phyloP scores from a whole-genome alignment of 805 yeast species.

The Starmerella powellii region DNA sequence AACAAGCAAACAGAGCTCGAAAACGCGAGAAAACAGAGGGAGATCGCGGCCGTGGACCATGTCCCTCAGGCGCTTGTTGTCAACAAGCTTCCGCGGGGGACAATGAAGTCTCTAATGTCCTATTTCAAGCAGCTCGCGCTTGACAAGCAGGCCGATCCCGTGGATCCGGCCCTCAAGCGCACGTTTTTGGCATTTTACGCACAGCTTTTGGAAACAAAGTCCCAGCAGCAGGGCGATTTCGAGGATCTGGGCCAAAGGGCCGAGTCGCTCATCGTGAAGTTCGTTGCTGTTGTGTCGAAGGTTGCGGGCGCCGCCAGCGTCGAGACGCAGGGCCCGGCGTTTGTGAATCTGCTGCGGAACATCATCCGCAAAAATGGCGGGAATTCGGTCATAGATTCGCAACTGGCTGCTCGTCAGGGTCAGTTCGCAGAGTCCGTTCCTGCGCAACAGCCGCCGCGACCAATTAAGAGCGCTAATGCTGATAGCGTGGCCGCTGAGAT shows the following conservation, averaged over 20 bases:
- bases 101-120: slow-evolving; percentile 26
- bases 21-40: slow-evolving; percentile 2
- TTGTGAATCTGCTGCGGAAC: slow-evolving; percentile 25
- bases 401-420: slow-evolving; percentile 20
- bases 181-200: slow-evolving; percentile 51
- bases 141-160: slow-evolving; percentile 11
- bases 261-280: slow-evolving; percentile 29
- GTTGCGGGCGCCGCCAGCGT: slow-evolving; percentile 18
- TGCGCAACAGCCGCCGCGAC: not conserved
- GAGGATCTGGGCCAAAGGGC: slow-evolving; percentile 25
- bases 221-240: slow-evolving; percentile 26
- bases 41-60: not conserved
- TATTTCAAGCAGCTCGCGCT: slow-evolving; percentile 28
- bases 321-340: slow-evolving; percentile 24
- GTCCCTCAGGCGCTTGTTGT: not conserved
- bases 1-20: slow-evolving; percentile 33
- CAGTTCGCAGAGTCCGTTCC: slow-evolving; percentile 1
- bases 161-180: slow-evolving; percentile 15
- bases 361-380: slow-evolving; percentile 19
- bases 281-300: slow-evolving; percentile 27
- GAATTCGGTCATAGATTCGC: slow-evolving; percentile 18
- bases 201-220: slow-evolving; percentile 37
- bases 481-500: slow-evolving; percentile 41
- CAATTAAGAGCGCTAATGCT: too few relatives aligned
- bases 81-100: slow-evolving; percentile 25